Conservation (phyloP, 768 basidiomycete species). For the Agrocybe pediades region DNA sequence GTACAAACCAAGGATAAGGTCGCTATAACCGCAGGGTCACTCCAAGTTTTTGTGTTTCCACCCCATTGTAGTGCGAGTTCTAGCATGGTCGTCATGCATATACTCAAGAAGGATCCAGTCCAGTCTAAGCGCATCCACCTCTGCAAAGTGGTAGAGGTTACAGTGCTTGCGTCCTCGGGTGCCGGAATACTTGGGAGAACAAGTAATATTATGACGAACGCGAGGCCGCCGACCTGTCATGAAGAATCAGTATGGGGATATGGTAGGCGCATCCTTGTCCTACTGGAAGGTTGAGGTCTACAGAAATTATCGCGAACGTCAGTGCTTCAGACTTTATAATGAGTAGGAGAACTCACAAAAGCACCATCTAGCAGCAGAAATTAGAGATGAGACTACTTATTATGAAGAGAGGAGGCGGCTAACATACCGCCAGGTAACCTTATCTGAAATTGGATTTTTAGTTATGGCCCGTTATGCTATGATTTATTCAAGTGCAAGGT, state of each 20-base stretch:
- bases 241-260: constrained; percentile 1
- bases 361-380: too few relatives aligned
- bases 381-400: too few relatives aligned
- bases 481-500: background rate
- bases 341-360: constrained; percentile 23
- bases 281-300: too few relatives aligned
- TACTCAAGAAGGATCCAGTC: constrained; percentile 32
- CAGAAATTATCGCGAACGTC: background rate
- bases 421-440: too few relatives aligned
- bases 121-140: constrained; percentile 40
- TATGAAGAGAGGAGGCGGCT: background rate
- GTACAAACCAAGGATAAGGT: background rate
- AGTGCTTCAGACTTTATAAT: background rate
- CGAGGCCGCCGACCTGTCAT: constrained; percentile 15
- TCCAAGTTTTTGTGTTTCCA: constrained; percentile 48
- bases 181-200: constrained; percentile 4
- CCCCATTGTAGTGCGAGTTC: constrained; percentile 50
- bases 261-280: too few relatives aligned
- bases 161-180: constrained; percentile 6
- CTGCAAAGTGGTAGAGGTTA: constrained; percentile 10
- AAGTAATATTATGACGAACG: constrained; percentile 18
- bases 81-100: constrained; percentile 32
- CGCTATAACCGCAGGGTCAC: constrained; percentile 32
- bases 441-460: too few relatives aligned
- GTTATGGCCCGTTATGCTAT: too few relatives aligned